Base-by-base conservation (phyloP, 495 filamentous ascomycete species). In the Daldinia childiae region DNA sequence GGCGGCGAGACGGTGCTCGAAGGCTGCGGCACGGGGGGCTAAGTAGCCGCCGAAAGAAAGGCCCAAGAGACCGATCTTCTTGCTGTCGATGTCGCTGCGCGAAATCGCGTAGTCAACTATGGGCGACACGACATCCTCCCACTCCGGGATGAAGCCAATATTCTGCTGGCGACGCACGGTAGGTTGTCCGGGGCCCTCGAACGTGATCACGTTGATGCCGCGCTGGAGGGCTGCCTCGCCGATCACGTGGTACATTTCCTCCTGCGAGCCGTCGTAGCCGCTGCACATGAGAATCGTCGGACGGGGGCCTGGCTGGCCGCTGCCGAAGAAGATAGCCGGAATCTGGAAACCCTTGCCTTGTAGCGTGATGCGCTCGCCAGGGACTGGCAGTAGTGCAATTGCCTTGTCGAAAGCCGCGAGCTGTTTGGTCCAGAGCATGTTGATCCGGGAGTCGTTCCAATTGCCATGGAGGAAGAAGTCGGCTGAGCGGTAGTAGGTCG, bases 391-490 rank as follows among this genome's bases (percentile, higher is more conserved):
- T 1, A 76, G 36, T 8, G 80, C 73, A 38, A 91, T 83, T 12
- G 83, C 84, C 69, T 87, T 86, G 76, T 88, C 85, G 39, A 90
- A 91, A 38, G 87, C 83, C 17, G 87, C 82, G 62, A 91, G 90
- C 76, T 92, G 90, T 75, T 86, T 87, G 68, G 89, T 86, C 78
- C 90, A 93, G 76, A 86, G 86, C 52, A 86, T 82, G 73, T 88
- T 89, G 76, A 81, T 78, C 9, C 75, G 61, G 0, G 75, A 68
- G 54, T 82, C 77, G 15, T 45, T 69, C 64, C 38, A 74, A 54
- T 85, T 82, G 15, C 78, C 80, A 61, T 84, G 83, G 26, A 82
- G 71, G 68, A 65, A 85, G 75, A 82, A 83, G 62, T 83, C 81
- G 6, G 83, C 82, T 0, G 48, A 15, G 36, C 82, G 83, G 72